Base-by-base conservation (phyloP, 768 basidiomycete genomes). In the Suillus variegatus region DNA sequence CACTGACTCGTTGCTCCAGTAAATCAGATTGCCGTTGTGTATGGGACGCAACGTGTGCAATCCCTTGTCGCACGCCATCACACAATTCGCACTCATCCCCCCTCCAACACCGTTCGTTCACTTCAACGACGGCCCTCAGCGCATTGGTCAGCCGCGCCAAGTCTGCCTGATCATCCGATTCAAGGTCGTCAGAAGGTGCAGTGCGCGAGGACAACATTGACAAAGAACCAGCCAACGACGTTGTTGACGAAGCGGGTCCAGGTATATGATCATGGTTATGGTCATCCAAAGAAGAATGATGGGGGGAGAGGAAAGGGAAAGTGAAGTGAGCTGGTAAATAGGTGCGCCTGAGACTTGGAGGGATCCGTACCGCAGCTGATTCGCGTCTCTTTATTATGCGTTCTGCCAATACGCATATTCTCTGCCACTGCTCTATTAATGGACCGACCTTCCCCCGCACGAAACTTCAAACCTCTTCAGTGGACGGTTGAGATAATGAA, bases 391-490 rank as follows among this genome's bases (percentile, higher is more conserved):
- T 94, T 63, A 97, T 86, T 68, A 94, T 86, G 66, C 95, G 90
- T 79, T 99, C 97, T 22, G 90, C 85, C 63, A 95, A 84, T 64
- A 93, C 79, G 75, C 93, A 93, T 73, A 98, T 89, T 72, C 91
- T 89, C 71, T 95, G 93, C 93, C 95, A 97, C 66, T 93, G 89
- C 65, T 94, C 94, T 65, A 98, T 91, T 47, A 97, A 80, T 3
- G 87, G 81, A 52, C 80, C 83, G n/a, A 97, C 79, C 75, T 88
- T 92, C 55, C 85, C 83, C 60, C 93, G 88, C n/a, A 95, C 85
- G 49, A 86, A 80, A 41, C 94, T 95, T 73, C 40, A 41, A 41
- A 61, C n/a, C 47, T n/a, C 46, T 54, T 46, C 65, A 57, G 68
- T 43, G 35, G 44, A 44, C 55, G 49, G n/a, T 28, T 60, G 36